Evolutionary conservation across 768 basidiomycete genomes (phyloP).

Genomic region (Collybiopsis luxurians): DNA sequence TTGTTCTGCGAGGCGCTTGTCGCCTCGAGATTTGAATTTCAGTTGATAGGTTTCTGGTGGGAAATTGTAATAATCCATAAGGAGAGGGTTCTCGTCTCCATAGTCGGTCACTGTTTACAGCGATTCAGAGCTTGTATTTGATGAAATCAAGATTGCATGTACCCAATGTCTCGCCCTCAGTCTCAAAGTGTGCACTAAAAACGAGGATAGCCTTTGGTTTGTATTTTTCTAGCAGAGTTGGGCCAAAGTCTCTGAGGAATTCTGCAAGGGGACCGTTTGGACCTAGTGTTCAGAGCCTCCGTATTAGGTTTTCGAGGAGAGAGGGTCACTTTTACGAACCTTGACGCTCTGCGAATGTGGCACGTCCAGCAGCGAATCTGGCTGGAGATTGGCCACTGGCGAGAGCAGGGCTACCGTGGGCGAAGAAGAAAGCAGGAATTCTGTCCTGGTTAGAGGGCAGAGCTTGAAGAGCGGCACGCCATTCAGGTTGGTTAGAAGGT

Average conservation of each 20-base stretch:
- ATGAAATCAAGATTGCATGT: conserved; percentile 15
- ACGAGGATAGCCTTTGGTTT: conserved; percentile 59
- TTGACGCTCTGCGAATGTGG: too few relatives aligned
- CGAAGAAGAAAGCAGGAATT: conserved; percentile 77
- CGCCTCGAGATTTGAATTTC: conserved; percentile 68
- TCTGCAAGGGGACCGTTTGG: conserved; percentile 50
- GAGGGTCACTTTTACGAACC: conserved; percentile 14
- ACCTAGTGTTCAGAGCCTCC: conserved; percentile 31
- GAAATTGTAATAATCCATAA: conserved; percentile 78
- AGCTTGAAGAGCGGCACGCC: conserved; percentile 50
- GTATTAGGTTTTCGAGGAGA: background rate
- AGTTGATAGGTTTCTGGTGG: conserved; percentile 53
- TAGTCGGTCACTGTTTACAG: conserved; percentile 79
- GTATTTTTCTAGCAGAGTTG: conserved; percentile 63
- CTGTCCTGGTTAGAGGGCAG: conserved; percentile 56
- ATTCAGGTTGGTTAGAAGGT: conserved; percentile 39
- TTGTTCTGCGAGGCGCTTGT: conserved; percentile 50
- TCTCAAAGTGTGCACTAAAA: conserved; percentile 85
- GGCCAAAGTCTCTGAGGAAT: conserved; percentile 68
- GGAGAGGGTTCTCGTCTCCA: conserved; percentile 68
- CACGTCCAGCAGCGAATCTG: background rate
- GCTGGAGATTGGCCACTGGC: background rate
- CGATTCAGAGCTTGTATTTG: background rate
- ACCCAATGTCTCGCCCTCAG: conserved; percentile 55
- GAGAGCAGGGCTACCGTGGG: conserved; percentile 41